Base-by-base conservation (phyloP, 345 rosid species). In the Lagerstroemia speciosa region DNA sequence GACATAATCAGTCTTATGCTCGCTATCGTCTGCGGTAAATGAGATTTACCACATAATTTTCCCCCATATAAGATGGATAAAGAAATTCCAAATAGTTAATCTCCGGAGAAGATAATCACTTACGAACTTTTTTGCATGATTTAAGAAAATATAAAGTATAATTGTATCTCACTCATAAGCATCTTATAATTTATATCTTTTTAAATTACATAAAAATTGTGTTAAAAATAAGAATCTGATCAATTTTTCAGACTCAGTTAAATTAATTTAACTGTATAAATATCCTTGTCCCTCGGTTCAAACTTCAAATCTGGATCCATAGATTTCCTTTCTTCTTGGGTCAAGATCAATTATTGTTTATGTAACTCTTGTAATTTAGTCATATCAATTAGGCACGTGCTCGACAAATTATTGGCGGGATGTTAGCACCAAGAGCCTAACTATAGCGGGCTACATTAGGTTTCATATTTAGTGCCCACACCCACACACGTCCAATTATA, bases 381-480 rank as follows among this genome's bases (percentile, higher is more conserved):
- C 34, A 16, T 20, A 27, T 58, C 63, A n/a, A 58, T 58, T 27
- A 53, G 11, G 60, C 29, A 29, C n/a, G 10, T n/a, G 30, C 24
- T 53, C 24, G 60, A 8, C 60, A 24, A 52, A 53, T 53, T 19
- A 53, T 53, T 53, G 60, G 60, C 24, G 60, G 6, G 29, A 53
- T 53, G 12, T 24, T 29, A 24, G 69, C 22, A 12, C 34, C 26
- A 46, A 37, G 69, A 48, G 31, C 37, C 60, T 20, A 67, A 11
- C 6, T 15, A 24, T 43, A 43, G n/a, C 1, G 16, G 60, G 29
- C 60, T 53, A n/a, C 1, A 6, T 53, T 53, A 53, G 60, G 4
- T 53, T n/a, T 53, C 60, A 53, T 26, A 33, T 27, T n/a, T 40
- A 37, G 45, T 41, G 65, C 75, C 81, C 30, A 65, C 29, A 37